phyloP scores from a whole-genome alignment of 2,329 filamentous ascomycete species.

The Fusarium sp. region DNA sequence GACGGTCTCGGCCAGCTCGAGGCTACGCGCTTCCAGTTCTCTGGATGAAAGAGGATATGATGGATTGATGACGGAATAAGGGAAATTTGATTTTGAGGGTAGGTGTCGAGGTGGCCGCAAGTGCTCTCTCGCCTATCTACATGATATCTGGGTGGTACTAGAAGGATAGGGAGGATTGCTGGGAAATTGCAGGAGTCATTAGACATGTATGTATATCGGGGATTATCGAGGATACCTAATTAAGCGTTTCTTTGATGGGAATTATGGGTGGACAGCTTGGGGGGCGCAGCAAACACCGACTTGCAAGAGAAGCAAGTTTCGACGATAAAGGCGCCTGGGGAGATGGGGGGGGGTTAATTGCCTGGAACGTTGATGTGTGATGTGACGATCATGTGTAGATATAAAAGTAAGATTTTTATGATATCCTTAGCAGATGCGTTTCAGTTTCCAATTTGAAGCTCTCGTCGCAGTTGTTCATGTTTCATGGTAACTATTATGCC shows the following conservation, averaged over 20 bases:
- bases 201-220: conserved; percentile 37
- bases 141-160: conserved; percentile 16
- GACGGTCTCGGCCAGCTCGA: conserved; percentile 91
- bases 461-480: not conserved
- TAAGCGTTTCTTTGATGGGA: conserved; percentile 38
- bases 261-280: conserved; percentile 24
- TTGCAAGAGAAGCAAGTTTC: conserved; percentile 25
- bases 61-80: conserved; percentile 1
- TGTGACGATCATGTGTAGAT: conserved; percentile 39
- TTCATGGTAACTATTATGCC: not conserved
- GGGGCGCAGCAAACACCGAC: conserved; percentile 30
- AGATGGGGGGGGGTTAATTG: conserved; percentile 3
- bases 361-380: conserved; percentile 3
- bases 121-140: conserved; percentile 10
- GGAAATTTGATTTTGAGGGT: not conserved
- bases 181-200: conserved; percentile 25
- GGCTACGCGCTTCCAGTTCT: conserved; percentile 87
- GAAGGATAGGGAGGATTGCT: conserved; percentile 11
- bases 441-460: not conserved
- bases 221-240: conserved; percentile 42
- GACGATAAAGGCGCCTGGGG: conserved; percentile 16
- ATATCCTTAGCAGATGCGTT: not conserved
- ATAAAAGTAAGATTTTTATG: conserved; percentile 23
- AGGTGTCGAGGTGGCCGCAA: conserved; percentile 1
- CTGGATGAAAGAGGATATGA: conserved; percentile 48